Evolutionary conservation across 352 stramenopile species (phyloP).

Genomic region (Achlya hypogyna): DNA sequence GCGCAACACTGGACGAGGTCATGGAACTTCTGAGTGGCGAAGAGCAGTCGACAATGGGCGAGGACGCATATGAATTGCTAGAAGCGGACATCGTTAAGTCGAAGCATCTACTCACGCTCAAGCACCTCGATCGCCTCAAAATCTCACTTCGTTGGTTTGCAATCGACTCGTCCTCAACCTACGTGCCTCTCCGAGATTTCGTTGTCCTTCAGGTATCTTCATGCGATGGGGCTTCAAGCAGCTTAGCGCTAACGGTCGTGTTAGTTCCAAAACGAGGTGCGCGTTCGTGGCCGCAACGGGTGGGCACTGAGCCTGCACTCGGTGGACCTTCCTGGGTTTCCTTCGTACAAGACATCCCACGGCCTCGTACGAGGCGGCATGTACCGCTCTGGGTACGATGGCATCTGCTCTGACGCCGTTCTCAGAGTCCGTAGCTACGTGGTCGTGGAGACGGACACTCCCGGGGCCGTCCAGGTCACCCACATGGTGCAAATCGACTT

Average conservation of each 20-base stretch:
- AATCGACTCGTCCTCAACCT: slow-evolving; percentile 59
- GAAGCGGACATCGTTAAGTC: slow-evolving; percentile 50
- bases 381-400: slow-evolving; percentile 51
- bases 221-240: too few relatives aligned
- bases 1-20: slow-evolving; percentile 69
- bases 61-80: not conserved
- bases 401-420: not conserved
- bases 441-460: slow-evolving; percentile 5
- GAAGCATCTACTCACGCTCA: slow-evolving; percentile 58
- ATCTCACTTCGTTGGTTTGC: slow-evolving; percentile 39
- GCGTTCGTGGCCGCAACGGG: slow-evolving; percentile 49
- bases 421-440: slow-evolving; percentile 5
- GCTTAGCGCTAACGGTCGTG: too few relatives aligned
- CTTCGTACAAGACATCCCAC: slow-evolving; percentile 41
- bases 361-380: slow-evolving; percentile 58
- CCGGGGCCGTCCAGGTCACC: not conserved
- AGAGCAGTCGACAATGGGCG: slow-evolving; percentile 38
- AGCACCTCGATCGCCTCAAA: slow-evolving; percentile 69
- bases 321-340: slow-evolving; percentile 61
- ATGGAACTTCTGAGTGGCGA: slow-evolving; percentile 72
- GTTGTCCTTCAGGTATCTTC: slow-evolving; percentile 49
- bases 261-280: slow-evolving; percentile 56
- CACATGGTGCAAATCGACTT: slow-evolving; percentile 19
- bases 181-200: slow-evolving; percentile 69
- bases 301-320: slow-evolving; percentile 57